phyloP scores from a whole-genome alignment of 1,139 yeast genomes.

The Kodamaea sp. region DNA sequence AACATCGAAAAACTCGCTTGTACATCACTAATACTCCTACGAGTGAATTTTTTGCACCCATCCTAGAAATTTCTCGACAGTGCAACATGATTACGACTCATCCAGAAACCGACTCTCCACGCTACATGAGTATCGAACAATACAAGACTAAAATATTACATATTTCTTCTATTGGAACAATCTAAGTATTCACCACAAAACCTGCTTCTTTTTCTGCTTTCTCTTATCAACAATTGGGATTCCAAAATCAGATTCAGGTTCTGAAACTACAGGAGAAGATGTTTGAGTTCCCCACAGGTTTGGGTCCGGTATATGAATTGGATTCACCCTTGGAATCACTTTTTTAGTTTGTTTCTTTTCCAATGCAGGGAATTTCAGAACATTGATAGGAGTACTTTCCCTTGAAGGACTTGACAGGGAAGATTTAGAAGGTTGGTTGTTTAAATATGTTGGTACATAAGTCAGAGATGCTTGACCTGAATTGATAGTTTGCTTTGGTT shows the following conservation, averaged over 20 bases:
- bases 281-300: slow-evolving; percentile 22
- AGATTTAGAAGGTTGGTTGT: slow-evolving; percentile 2
- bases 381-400: neutral
- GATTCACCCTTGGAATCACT: slow-evolving; percentile 40
- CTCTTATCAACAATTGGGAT: slow-evolving; percentile 24
- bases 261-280: slow-evolving; percentile 6
- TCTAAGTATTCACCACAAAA: slow-evolving; percentile 8
- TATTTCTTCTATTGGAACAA: neutral
- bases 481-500: slow-evolving; percentile 14
- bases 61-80: no score
- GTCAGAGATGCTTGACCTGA: slow-evolving; percentile 18
- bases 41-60: no score
- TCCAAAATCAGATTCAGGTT: slow-evolving; percentile 15
- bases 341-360: slow-evolving; percentile 33
- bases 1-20: no score
- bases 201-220: slow-evolving; percentile 29
- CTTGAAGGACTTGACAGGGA: slow-evolving; percentile 1
- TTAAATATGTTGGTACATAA: slow-evolving; percentile 17
- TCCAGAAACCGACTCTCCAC: no score
- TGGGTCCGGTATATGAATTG: slow-evolving; percentile 25
- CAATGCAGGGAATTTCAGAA: slow-evolving; percentile 38
- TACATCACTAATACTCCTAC: no score
- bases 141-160: no score
- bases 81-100: no score
- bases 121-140: no score